Percentiles rank a stretch among this genome's conserved stretches.
Conservation (phyloP, 257 asterid species). For the Eucommia ulmoides region DNA sequence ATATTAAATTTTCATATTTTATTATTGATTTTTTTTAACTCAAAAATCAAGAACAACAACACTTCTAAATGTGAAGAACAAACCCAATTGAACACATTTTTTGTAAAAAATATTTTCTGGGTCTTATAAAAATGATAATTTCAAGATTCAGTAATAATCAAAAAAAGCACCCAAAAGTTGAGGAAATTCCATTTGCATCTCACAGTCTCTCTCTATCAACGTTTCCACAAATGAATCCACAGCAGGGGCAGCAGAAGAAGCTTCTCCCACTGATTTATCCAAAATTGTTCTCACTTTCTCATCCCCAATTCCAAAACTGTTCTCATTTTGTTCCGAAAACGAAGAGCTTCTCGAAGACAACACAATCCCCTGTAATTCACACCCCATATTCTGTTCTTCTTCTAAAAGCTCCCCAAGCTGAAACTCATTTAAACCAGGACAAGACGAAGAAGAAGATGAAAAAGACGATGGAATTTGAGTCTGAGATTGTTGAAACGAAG, state of each 20-base stretch:
- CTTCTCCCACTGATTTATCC: conserved; percentile 6
- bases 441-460: too few relatives aligned
- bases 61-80: too few relatives aligned
- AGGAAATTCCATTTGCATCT: conserved; percentile 64
- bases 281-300: conserved; percentile 4
- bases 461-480: conserved; percentile 22
- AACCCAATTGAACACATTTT: too few relatives aligned
- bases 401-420: conserved; percentile 17
- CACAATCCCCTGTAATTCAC: conserved; percentile 12
- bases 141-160: conserved; percentile 25
- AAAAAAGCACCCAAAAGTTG: conserved; percentile 32
- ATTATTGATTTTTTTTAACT: too few relatives aligned
- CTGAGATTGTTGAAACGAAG: conserved; percentile 24
- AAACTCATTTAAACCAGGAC: conserved; percentile 31
- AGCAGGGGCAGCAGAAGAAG: conserved; percentile 18
- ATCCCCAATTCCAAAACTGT: conserved; percentile 3
- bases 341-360: conserved; percentile 8
- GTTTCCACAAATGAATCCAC: conserved; percentile 64
- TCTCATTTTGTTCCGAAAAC: conserved; percentile 10
- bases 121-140: too few relatives aligned
- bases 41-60: too few relatives aligned
- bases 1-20: too few relatives aligned
- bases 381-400: conserved; percentile 11
- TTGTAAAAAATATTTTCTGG: too few relatives aligned
- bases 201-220: conserved; percentile 60